These are phyloP conservation scores for Rubus idaeus DNA, from an alignment of 306 rosid species.

Conservation along the genomic window DNA sequence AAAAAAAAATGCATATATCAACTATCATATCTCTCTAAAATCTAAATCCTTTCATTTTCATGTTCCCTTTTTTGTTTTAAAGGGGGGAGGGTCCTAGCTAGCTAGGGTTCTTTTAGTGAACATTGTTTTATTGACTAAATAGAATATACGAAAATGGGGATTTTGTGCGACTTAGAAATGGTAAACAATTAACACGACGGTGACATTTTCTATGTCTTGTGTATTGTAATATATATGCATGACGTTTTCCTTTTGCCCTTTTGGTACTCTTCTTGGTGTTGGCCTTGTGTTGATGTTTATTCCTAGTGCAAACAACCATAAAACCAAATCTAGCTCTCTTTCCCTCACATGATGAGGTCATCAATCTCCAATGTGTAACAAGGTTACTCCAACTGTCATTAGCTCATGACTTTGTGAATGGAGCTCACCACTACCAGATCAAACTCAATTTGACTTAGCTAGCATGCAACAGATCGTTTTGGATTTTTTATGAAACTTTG, in stretches of 20 bases:
- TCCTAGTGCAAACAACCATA: not conserved
- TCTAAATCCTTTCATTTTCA: too few relatives aligned
- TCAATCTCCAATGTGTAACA: not conserved
- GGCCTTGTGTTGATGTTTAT: not conserved
- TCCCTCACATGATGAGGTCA: not conserved
- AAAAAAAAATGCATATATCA: too few relatives aligned
- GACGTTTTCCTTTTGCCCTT: not conserved
- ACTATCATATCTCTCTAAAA: too few relatives aligned
- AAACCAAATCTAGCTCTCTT: not conserved
- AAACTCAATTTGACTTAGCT: not conserved
- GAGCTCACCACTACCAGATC: not conserved
- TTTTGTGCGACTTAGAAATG: not conserved
- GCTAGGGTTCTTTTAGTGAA: too few relatives aligned
- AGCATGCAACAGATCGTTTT: not conserved
- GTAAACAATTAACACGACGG: not conserved
- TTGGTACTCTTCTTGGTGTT: not conserved
- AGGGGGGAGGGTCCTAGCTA: too few relatives aligned
- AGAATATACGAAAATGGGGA: not conserved
- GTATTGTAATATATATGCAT: not conserved
- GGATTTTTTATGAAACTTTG: not conserved
- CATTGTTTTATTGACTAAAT: not conserved
- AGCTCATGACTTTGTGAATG: constrained; percentile 2
- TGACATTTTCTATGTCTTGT: not conserved
- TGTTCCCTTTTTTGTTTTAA: too few relatives aligned
- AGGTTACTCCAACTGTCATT: constrained; percentile 22